Evolutionary conservation across 768 basidiomycete genomes (phyloP).

Genomic region (Suillus ampliporus): DNA sequence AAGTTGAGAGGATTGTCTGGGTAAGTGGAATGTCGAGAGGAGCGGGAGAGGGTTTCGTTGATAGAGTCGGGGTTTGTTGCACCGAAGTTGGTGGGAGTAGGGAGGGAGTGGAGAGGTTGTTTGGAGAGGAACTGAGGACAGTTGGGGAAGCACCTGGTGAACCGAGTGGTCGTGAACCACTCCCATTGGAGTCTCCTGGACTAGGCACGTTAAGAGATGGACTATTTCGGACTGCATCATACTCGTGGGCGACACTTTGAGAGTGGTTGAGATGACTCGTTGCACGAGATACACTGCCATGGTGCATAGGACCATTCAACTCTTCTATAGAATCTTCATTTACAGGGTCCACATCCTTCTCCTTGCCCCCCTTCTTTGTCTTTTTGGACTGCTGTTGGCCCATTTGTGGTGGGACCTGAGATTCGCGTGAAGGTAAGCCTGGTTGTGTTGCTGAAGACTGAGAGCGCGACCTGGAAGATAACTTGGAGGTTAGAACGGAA

Average conservation of each 20-base stretch:
- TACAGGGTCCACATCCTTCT: conserved; percentile 60
- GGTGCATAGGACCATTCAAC: conserved; percentile 39
- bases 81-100: conserved; percentile 33
- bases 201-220: conserved; percentile 40
- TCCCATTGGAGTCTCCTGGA: conserved; percentile 47
- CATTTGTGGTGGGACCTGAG: conserved; percentile 60
- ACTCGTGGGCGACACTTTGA: conserved; percentile 45
- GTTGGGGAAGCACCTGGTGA: conserved; percentile 38
- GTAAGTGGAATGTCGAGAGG: conserved; percentile 82
- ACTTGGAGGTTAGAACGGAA: conserved; percentile 74
- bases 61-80: conserved; percentile 19
- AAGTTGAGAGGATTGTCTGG: conserved; percentile 84
- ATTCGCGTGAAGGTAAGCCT: conserved; percentile 44
- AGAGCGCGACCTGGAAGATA: conserved; percentile 67
- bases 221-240: conserved; percentile 38
- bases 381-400: conserved; percentile 88
- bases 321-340: conserved; percentile 51
- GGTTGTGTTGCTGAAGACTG: conserved; percentile 78
- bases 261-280: conserved; percentile 46
- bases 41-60: conserved; percentile 49
- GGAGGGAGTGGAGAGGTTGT: conserved; percentile 47
- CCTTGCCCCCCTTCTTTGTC: conserved; percentile 72
- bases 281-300: conserved; percentile 51
- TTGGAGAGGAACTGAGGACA: conserved; percentile 44
- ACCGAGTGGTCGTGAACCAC: conserved; percentile 39